A percentile compares a stretch with the other conserved stretches of the same genome.
These are phyloP conservation scores for Neoscytalidium dimidiatum DNA, from an alignment of 2,329 filamentous ascomycete genomes.

Conservation along the genomic window DNA sequence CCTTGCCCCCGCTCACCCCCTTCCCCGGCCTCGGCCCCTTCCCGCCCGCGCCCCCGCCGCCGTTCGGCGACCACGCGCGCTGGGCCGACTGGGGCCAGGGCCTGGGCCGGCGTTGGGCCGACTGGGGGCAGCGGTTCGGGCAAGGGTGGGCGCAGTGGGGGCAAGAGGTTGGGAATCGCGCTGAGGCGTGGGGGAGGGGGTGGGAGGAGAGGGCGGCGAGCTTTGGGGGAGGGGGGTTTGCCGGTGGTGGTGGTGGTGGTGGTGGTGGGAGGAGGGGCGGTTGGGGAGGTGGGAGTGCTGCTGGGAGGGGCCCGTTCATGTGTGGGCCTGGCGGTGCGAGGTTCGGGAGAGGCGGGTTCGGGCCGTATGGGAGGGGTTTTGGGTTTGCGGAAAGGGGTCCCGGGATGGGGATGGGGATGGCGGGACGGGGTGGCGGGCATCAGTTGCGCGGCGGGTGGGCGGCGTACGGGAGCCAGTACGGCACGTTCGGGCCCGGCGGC, in stretches of 20 bases:
- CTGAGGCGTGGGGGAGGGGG: slow-evolving; percentile 33
- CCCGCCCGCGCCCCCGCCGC: background rate
- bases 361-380: background rate
- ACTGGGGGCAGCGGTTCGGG: slow-evolving; percentile 21
- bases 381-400: background rate
- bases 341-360: background rate
- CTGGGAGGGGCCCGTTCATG: background rate
- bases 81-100: slow-evolving; percentile 17
- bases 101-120: slow-evolving; percentile 25
- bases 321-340: background rate
- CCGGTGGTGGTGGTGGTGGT: slow-evolving; percentile 16
- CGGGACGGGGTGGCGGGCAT: background rate
- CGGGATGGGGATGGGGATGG: background rate
- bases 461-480: background rate
- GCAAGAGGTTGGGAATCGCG: slow-evolving; percentile 34
- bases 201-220: slow-evolving; percentile 30
- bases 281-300: slow-evolving; percentile 6
- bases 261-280: slow-evolving; percentile 19
- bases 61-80: background rate
- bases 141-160: slow-evolving; percentile 27
- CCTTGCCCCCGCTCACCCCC: background rate
- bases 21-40: slow-evolving; percentile 11
- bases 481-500: background rate
- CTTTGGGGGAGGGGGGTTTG: slow-evolving; percentile 22
- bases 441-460: background rate